A percentile compares a stretch with the other conserved stretches of the same genome.
Evolutionary conservation across 176 grass and related monocot species (phyloP).

Genomic region (Oryza nivara): DNA sequence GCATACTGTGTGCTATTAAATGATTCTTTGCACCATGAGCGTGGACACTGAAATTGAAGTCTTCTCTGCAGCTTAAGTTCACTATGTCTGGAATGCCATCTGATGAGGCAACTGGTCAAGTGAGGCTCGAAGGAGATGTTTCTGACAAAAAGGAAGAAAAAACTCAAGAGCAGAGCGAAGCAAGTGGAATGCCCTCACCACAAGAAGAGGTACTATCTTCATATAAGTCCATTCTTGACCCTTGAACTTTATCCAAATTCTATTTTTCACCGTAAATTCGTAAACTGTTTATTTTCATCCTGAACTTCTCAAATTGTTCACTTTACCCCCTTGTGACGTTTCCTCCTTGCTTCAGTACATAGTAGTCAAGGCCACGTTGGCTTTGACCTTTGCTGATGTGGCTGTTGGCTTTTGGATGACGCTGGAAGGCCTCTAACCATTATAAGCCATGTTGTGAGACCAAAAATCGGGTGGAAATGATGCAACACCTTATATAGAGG

Average conservation of each 20-base stretch:
- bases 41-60: not conserved
- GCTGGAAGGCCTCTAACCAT: not conserved
- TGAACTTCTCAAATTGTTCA: not conserved
- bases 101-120: slow-evolving; percentile 47
- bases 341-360: not conserved
- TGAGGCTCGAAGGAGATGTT: slow-evolving; percentile 42
- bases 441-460: not conserved
- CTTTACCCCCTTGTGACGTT: not conserved
- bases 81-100: slow-evolving; percentile 56
- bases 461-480: not conserved
- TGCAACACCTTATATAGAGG: not conserved
- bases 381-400: not conserved
- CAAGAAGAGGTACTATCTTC: slow-evolving; percentile 52
- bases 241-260: not conserved
- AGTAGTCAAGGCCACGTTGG: not conserved
- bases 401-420: not conserved
- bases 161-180: slow-evolving; percentile 55
- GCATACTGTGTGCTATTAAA: not conserved
- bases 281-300: too few relatives aligned
- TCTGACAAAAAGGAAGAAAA: slow-evolving; percentile 46
- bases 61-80: slow-evolving; percentile 45
- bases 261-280: not conserved
- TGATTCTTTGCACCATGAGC: not conserved
- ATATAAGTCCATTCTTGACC: not conserved
- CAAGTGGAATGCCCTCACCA: slow-evolving; percentile 53